These are phyloP conservation scores for Penicillium canariense DNA, from an alignment of 495 filamentous ascomycete species.

Conservation along the genomic window DNA sequence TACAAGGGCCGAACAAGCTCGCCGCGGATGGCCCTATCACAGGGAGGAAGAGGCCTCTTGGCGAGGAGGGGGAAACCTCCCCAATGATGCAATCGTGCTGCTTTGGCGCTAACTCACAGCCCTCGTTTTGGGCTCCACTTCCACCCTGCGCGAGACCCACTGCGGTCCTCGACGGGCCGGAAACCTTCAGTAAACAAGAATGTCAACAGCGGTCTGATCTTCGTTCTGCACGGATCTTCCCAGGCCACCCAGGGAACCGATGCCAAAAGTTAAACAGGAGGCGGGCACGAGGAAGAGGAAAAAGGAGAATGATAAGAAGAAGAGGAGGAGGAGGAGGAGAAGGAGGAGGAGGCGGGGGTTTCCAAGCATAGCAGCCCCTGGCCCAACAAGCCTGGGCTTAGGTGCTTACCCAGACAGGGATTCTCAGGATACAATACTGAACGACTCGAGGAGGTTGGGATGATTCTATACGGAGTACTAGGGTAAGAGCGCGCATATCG, in stretches of 20 bases:
- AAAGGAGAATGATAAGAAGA: background rate
- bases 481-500: too few relatives aligned
- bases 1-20: conserved; percentile 32
- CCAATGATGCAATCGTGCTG: conserved; percentile 19
- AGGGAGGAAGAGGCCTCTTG: conserved; percentile 12
- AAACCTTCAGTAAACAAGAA: conserved; percentile 30
- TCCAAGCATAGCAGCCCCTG: background rate
- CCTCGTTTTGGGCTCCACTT: conserved; percentile 22
- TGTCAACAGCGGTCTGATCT: conserved; percentile 14
- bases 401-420: background rate
- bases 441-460: conserved; percentile 5
- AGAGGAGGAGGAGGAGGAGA: background rate
- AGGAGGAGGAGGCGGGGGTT: background rate
- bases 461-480: too few relatives aligned
- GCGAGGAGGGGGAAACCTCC: conserved; percentile 20
- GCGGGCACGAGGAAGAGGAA: too few relatives aligned
- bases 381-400: background rate
- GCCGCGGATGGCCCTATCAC: conserved; percentile 23
- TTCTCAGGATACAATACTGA: background rate
- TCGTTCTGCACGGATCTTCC: conserved; percentile 20
- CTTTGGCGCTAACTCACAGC: conserved; percentile 22
- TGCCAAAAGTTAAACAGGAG: background rate
- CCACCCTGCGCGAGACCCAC: conserved; percentile 21
- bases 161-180: conserved; percentile 32
- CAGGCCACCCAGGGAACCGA: conserved; percentile 11